Evolutionary conservation across 2,329 filamentous ascomycete species (phyloP).

Genomic region (Talaromyces sp.): DNA sequence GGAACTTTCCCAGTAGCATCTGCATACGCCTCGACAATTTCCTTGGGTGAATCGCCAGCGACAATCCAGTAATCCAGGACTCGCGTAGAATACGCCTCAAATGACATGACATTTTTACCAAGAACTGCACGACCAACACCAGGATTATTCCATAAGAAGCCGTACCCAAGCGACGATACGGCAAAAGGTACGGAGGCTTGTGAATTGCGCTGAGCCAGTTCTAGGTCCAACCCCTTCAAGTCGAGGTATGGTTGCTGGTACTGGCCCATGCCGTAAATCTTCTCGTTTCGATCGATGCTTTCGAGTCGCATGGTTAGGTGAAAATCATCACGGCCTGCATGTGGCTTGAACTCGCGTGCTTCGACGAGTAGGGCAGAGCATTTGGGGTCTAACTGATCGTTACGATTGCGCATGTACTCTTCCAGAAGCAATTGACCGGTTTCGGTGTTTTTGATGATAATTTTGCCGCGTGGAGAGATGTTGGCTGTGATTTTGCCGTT

Average conservation of each 20-base stretch:
- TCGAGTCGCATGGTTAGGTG: conserved; percentile 60
- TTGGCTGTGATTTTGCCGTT: conserved; percentile 51
- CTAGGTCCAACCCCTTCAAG: conserved; percentile 60
- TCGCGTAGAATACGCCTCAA: conserved; percentile 58
- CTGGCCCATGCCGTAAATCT: conserved; percentile 67
- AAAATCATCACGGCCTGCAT: conserved; percentile 51
- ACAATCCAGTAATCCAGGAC: conserved; percentile 64
- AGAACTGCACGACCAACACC: conserved; percentile 59
- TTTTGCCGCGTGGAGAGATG: conserved; percentile 49
- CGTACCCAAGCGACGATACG: conserved; percentile 59
- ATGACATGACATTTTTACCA: conserved; percentile 59
- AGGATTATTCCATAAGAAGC: conserved; percentile 66
- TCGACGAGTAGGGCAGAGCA: conserved; percentile 57
- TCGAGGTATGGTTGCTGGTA: conserved; percentile 64
- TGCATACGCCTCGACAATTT: conserved; percentile 58
- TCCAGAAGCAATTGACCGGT: conserved; percentile 48
- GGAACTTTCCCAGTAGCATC: conserved; percentile 58
- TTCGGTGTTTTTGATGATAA: conserved; percentile 45
- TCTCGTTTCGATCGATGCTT: conserved; percentile 53
- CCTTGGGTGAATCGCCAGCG: conserved; percentile 53
- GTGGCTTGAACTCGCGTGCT: conserved; percentile 57
- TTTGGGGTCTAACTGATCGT: conserved; percentile 55
- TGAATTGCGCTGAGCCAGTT: conserved; percentile 64
- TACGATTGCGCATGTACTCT: conserved; percentile 52
- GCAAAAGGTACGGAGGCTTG: conserved; percentile 64